Base-by-base conservation (phyloP, 2,329 filamentous ascomycete genomes). In the Fusarium sp. region DNA sequence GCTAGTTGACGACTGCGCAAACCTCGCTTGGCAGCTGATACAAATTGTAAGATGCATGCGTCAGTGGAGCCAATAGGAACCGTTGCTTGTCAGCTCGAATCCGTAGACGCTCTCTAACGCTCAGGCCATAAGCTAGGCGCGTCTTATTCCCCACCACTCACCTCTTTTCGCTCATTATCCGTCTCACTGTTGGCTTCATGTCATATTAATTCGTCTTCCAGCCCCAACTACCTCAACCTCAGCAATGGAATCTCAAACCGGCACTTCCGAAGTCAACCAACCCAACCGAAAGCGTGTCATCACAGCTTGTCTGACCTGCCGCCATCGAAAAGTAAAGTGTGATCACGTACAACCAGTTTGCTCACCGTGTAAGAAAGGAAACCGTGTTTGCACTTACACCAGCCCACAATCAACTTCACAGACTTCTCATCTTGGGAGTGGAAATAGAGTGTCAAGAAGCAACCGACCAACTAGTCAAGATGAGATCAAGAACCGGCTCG, bases 301-400 rank as follows among this genome's bases (percentile, higher is more conserved):
- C 4, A 55, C 58, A 10, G 58, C 58, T 10, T 61, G 58, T 31
- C 36, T 61, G n/a, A 61, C 58, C 1, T 61, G 58, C 11, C 58
- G 48, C 22, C 48, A 26, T 42, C 28, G 58, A 5, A 61, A 61
- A 14, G 58, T 61, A 31, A 61, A 61, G 48, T 61, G 58, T 36
- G 58, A 61, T 42, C 58, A 61, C 20, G 24, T 6, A n/a, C 58
- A 55, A 10, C 58, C 48, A 12, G 10, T 55, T 18, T 56, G 58
- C 10, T 55, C 58, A 7, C 48, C 58, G 33, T 61, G 58, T 55
- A 61, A 61, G 58, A 61, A 60, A 18, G 48, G 48, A 33, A 56
- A 42, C 26, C 58, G 58, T 20, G 38, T 33, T 61, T 61, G 58
- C 31, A 61, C 31, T 41, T 61, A 61, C 13, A 17, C 48, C 14